Evolutionary conservation across 352 stramenopile species (phyloP).

Genomic region (Pythium sukuiense): DNA sequence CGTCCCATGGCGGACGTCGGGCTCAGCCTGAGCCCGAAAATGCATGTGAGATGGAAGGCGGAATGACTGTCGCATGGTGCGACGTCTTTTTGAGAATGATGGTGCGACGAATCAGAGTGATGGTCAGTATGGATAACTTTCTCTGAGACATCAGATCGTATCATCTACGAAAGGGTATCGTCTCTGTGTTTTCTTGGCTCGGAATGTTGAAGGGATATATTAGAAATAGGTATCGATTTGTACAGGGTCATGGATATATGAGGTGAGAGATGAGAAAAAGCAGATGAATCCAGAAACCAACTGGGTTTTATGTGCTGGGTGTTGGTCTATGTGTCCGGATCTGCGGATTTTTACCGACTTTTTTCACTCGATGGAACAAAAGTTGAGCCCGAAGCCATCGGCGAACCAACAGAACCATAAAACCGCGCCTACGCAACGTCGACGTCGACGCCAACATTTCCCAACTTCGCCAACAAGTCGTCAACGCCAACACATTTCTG

Average conservation of each 20-base stretch:
- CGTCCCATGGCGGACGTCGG: too few species aligned
- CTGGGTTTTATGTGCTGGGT: conserved; percentile 24
- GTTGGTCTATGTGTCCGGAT: conserved; percentile 19
- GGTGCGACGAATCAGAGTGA: conserved; percentile 11
- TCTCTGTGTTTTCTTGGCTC: background rate
- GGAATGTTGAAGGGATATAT: background rate
- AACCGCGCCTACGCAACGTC: too few species aligned
- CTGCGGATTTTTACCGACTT: conserved; percentile 5
- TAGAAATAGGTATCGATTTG: background rate
- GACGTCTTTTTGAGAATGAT: conserved; percentile 17
- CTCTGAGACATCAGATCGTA: background rate
- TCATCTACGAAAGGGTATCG: background rate
- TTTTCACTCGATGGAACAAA: conserved; percentile 8
- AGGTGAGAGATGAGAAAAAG: conserved; percentile 5
- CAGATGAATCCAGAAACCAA: conserved; percentile 9
- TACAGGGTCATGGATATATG: background rate
- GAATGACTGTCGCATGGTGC: too few species aligned
- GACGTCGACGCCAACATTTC: too few species aligned
- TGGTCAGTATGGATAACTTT: conserved; percentile 1
- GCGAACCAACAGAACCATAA: background rate
- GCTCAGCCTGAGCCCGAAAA: too few species aligned
- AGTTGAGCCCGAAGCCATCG: background rate
- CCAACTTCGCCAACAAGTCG: too few species aligned
- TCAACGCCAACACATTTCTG: too few species aligned
- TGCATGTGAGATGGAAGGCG: background rate